These are phyloP conservation scores for Gaertneriomyces semiglobifer DNA, from an alignment of 192 early-diverging fungal species.

Conservation along the genomic window DNA sequence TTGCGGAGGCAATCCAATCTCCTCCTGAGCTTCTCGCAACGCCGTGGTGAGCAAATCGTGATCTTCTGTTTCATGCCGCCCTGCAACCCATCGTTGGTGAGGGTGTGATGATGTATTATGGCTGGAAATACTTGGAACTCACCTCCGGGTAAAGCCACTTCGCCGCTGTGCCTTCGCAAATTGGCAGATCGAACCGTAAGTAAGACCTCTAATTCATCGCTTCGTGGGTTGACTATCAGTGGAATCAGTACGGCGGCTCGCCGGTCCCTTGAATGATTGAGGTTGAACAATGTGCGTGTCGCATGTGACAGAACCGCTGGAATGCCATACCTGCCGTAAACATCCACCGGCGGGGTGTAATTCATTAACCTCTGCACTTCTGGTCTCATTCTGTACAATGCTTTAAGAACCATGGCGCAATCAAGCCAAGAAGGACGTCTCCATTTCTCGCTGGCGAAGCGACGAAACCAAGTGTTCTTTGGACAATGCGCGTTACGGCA, in stretches of 20 bases:
- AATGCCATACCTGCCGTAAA: conserved; percentile 3
- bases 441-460: too few species aligned
- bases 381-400: too few species aligned
- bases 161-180: conserved; percentile 37
- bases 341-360: conserved; percentile 17
- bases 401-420: too few species aligned
- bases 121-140: not conserved
- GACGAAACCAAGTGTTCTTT: too few species aligned
- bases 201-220: conserved; percentile 19
- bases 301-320: not conserved
- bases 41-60: conserved; percentile 26
- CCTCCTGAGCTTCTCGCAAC: conserved; percentile 37
- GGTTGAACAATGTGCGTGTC: too few species aligned
- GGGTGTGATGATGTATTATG: not conserved
- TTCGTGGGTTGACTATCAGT: conserved; percentile 19
- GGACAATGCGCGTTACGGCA: too few species aligned
- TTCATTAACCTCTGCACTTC: conserved; percentile 6
- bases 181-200: conserved; percentile 25
- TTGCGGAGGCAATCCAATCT: conserved; percentile 32
- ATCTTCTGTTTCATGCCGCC: conserved; percentile 28
- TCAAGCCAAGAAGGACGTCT: too few species aligned
- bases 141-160: conserved; percentile 41
- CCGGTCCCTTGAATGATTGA: not conserved
- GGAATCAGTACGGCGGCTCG: conserved; percentile 36
- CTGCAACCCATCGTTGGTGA: not conserved